These are phyloP conservation scores for Phallus indusiatus DNA, from an alignment of 768 basidiomycete genomes.

Conservation along the genomic window DNA sequence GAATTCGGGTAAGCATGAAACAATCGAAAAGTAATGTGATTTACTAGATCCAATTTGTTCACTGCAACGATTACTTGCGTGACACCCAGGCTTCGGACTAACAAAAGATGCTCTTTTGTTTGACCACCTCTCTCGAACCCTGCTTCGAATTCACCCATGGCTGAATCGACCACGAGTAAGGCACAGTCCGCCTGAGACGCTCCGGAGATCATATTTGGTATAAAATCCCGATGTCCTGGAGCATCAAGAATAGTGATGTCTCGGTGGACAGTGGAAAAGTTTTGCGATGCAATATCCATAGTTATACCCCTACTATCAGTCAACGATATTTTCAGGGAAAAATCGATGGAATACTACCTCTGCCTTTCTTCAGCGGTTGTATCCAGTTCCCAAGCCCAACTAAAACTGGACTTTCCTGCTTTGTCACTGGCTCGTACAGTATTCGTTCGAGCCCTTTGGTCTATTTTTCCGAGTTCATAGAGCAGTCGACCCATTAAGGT, in stretches of 20 bases:
- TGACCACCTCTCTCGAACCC: constrained; percentile 93
- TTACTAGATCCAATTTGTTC: constrained; percentile 90
- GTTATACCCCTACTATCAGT: constrained; percentile 73
- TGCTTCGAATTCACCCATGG: constrained; percentile 88
- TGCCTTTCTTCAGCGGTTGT: constrained; percentile 89
- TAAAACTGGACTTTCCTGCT: constrained; percentile 90
- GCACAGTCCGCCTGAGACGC: constrained; percentile 96
- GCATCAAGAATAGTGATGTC: constrained; percentile 93
- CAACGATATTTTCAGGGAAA: background rate
- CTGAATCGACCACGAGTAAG: constrained; percentile 84
- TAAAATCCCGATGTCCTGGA: constrained; percentile 94
- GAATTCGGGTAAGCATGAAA: background rate
- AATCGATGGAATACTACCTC: constrained; percentile 41
- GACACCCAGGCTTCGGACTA: constrained; percentile 89
- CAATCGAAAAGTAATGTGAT: background rate
- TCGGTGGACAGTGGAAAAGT: constrained; percentile 60
- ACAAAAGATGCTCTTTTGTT: constrained; percentile 86
- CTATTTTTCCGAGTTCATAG: constrained; percentile 83
- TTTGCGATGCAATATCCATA: constrained; percentile 90
- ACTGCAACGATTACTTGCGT: constrained; percentile 85
- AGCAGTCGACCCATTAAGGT: constrained; percentile 92
- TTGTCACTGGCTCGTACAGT: constrained; percentile 88
- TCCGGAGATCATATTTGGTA: constrained; percentile 99
- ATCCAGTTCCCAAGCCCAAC: constrained; percentile 97
- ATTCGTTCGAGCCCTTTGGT: constrained; percentile 72